Conservation (phyloP, 306 rosid genomes). For the Quercus bicolor region DNA sequence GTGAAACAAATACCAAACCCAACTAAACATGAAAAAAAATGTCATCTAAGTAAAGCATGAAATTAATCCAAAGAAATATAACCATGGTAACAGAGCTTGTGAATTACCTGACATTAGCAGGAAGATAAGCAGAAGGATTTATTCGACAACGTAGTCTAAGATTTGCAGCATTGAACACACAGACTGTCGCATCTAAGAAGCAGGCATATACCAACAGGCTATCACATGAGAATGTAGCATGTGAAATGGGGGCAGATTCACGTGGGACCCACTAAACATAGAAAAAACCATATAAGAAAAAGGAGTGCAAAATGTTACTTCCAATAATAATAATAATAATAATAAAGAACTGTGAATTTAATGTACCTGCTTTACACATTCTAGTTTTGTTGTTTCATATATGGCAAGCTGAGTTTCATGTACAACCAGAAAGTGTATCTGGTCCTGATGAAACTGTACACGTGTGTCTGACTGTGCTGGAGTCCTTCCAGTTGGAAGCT, state of each 20-base stretch:
- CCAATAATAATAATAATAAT: neutral
- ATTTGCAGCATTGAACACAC: conserved; percentile 67
- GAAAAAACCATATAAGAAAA: conserved; percentile 22
- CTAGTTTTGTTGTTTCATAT: conserved; percentile 80
- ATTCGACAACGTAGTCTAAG: conserved; percentile 87
- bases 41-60: neutral
- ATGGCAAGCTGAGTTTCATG: conserved; percentile 97
- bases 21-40: neutral
- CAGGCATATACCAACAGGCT: conserved; percentile 90
- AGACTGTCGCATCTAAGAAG: conserved; percentile 78
- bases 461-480: conserved; percentile 78
- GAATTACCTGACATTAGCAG: conserved; percentile 69
- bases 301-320: neutral
- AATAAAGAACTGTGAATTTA: conserved; percentile 2
- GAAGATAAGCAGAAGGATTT: conserved; percentile 80
- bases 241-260: conserved; percentile 90
- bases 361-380: conserved; percentile 69
- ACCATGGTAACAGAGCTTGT: neutral
- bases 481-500: conserved; percentile 81
- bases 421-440: conserved; percentile 75
- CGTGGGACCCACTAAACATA: conserved; percentile 66
- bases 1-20: neutral
- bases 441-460: conserved; percentile 95
- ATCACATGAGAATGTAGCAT: conserved; percentile 96
- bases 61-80: neutral